phyloP scores from a whole-genome alignment of 108 stramenopile species.

The Aureococcus anophagefferens region DNA sequence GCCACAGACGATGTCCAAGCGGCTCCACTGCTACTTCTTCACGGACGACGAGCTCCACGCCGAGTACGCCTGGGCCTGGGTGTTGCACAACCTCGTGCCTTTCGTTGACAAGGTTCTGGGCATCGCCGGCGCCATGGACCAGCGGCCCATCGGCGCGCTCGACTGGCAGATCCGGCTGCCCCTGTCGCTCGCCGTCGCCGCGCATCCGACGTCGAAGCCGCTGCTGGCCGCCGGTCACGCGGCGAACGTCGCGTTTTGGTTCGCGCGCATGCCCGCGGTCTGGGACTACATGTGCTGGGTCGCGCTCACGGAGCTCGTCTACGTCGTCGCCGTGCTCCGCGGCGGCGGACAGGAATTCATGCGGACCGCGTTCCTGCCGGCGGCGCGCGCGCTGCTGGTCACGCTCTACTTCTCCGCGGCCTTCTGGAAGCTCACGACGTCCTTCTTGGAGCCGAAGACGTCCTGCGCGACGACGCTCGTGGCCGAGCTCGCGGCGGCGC shows the following conservation, averaged over 20 bases:
- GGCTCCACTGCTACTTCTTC: no score
- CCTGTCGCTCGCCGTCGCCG: not conserved
- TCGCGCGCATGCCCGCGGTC: not conserved
- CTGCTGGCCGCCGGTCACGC: not conserved
- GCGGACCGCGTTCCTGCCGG: not conserved
- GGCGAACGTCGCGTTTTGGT: not conserved
- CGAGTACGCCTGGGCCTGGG: not conserved
- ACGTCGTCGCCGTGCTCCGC: not conserved
- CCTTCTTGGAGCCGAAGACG: not conserved
- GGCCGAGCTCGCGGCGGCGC: not conserved
- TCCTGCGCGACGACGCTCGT: not conserved
- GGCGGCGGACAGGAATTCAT: not conserved
- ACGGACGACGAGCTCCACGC: no score
- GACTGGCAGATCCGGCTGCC: not conserved
- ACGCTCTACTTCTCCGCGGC: slow-evolving; percentile 1
- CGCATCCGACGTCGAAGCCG: not conserved
- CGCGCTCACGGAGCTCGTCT: not conserved
- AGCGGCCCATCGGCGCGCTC: not conserved
- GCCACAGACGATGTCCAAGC: no score
- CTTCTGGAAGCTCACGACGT: not conserved
- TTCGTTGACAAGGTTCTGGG: not conserved
- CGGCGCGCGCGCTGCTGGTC: not conserved
- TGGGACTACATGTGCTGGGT: slow-evolving; percentile 3
- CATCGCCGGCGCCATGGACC: not conserved
- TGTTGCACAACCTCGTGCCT: not conserved